These are phyloP conservation scores for Tritrichomonas musculus DNA, from an alignment of 208 protist species.

Conservation along the genomic window DNA sequence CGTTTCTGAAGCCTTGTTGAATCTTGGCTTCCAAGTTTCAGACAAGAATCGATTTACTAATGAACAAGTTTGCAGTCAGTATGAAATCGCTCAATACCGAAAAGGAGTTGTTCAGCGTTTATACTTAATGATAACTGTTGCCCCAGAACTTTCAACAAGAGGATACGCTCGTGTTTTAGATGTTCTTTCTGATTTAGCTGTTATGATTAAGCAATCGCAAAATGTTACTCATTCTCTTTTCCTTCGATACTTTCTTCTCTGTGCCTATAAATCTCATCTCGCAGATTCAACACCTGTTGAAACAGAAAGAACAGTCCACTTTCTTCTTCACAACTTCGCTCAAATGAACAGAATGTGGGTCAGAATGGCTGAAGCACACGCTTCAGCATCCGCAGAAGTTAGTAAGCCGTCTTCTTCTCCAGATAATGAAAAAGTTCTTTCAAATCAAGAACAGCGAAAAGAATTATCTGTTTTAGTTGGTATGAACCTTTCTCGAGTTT, in stretches of 20 bases:
- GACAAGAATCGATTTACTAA: neutral
- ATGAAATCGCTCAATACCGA: neutral
- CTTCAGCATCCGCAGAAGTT: too few species aligned
- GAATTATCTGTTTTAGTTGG: conserved; percentile 14
- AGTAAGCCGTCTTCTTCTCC: too few species aligned
- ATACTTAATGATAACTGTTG: neutral
- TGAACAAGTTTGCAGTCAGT: neutral
- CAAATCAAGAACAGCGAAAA: neutral
- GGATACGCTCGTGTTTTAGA: neutral
- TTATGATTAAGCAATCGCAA: neutral
- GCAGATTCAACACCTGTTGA: neutral
- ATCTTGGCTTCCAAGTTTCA: neutral
- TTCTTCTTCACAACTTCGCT: neutral
- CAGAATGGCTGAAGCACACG: neutral
- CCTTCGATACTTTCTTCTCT: neutral
- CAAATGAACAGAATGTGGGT: conserved; percentile 32
- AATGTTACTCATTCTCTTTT: neutral
- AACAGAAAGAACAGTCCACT: neutral
- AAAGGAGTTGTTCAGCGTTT: neutral
- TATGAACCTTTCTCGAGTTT: neutral
- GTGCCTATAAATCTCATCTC: neutral
- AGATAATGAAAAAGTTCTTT: too few species aligned
- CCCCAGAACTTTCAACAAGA: neutral
- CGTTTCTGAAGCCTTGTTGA: neutral
- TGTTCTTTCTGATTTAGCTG: neutral